phyloP scores from a whole-genome alignment of 495 filamentous ascomycete genomes.

The Lepidopterella palustris region DNA sequence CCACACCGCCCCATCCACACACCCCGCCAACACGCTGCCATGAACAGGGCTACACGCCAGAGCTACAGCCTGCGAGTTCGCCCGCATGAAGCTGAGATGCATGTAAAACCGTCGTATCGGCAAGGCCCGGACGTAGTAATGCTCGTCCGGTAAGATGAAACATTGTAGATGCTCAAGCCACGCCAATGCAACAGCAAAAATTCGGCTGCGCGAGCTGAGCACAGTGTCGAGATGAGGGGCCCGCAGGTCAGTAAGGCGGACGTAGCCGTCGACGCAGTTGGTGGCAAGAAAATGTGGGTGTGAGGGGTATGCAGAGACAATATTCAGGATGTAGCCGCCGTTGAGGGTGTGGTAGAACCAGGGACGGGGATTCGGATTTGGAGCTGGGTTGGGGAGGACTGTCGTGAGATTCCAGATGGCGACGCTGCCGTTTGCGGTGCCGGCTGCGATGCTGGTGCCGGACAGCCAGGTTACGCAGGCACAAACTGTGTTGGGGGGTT shows the following conservation, averaged over 20 bases:
- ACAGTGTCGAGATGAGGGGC: slow-evolving; percentile 46
- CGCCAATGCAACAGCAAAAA: slow-evolving; percentile 43
- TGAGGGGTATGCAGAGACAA: slow-evolving; percentile 55
- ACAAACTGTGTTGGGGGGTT: slow-evolving; percentile 45
- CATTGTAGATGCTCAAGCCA: slow-evolving; percentile 54
- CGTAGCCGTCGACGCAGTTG: slow-evolving; percentile 52
- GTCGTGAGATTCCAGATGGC: slow-evolving; percentile 49
- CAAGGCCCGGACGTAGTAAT: slow-evolving; percentile 47
- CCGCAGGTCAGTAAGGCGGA: slow-evolving; percentile 51
- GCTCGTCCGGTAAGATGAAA: slow-evolving; percentile 52
- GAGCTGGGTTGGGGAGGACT: neutral
- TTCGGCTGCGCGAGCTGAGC: slow-evolving; percentile 46
- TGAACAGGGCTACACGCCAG: slow-evolving; percentile 47
- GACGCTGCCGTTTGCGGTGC: slow-evolving; percentile 56
- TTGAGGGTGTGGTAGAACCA: slow-evolving; percentile 53
- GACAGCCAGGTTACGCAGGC: slow-evolving; percentile 61
- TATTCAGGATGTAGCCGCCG: slow-evolving; percentile 53
- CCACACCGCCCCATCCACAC: slow-evolving; percentile 50
- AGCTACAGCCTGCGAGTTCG: slow-evolving; percentile 37
- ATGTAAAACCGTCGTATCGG: slow-evolving; percentile 53
- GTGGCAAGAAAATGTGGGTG: slow-evolving; percentile 50
- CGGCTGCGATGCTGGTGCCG: slow-evolving; percentile 52
- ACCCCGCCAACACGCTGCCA: slow-evolving; percentile 48
- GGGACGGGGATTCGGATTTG: slow-evolving; percentile 34
- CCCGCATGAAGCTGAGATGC: slow-evolving; percentile 37